Evolutionary conservation across 23 red algal genomes (phyloP).

Genomic region (Gracilariopsis chorda): DNA sequence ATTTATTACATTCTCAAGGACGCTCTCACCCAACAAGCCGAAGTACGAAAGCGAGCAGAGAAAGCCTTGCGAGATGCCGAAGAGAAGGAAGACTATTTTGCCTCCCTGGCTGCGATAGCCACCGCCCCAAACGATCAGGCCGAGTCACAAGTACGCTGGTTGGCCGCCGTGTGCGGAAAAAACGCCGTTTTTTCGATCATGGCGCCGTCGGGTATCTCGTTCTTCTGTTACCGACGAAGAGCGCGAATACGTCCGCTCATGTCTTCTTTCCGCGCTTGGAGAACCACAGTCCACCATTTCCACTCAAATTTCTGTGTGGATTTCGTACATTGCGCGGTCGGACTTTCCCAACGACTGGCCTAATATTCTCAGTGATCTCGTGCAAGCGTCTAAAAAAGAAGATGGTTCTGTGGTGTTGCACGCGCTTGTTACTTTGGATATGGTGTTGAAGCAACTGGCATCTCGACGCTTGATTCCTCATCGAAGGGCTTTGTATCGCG

Average conservation of each 20-base stretch:
- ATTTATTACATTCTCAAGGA: conserved; percentile 35
- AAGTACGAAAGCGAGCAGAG: conserved; percentile 33
- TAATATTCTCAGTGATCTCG: conserved; percentile 42
- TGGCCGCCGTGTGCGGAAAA: conserved; percentile 62
- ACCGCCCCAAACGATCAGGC: conserved; percentile 40
- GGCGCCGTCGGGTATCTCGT: conserved; percentile 36
- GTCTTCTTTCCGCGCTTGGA: conserved; percentile 42
- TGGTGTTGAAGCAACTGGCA: conserved; percentile 54
- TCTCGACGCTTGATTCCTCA: conserved; percentile 48
- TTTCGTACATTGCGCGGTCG: conserved; percentile 50
- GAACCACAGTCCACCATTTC: conserved; percentile 45
- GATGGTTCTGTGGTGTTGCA: conserved; percentile 28
- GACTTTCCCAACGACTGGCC: conserved; percentile 63
- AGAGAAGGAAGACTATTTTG: conserved; percentile 44
- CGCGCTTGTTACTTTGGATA: conserved; percentile 58
- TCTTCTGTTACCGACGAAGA: conserved; percentile 56
- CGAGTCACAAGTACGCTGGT: conserved; percentile 45
- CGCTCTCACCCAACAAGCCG: conserved; percentile 32
- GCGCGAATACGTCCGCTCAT: conserved; percentile 12
- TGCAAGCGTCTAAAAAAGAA: background rate
- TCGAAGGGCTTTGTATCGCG: conserved; percentile 29
- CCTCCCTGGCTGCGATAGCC: conserved; percentile 50
- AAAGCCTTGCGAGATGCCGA: conserved; percentile 49
- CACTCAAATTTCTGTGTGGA: conserved; percentile 54
- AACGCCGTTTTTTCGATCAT: conserved; percentile 55